Evolutionary conservation across 257 asterid species (phyloP).

Genomic region (Przewalskia tangutica): DNA sequence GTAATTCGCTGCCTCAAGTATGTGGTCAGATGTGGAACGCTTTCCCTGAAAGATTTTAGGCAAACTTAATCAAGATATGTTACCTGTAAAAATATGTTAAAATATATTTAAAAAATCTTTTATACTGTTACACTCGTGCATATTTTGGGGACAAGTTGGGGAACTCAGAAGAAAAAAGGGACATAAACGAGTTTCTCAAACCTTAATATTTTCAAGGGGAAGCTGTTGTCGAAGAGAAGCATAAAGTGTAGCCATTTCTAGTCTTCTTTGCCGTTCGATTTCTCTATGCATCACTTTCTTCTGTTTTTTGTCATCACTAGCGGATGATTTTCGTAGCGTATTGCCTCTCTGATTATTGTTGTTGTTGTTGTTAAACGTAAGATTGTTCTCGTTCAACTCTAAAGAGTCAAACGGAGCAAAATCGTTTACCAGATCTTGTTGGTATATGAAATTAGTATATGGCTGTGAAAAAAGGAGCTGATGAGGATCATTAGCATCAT

Average conservation of each 20-base stretch:
- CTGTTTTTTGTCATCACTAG: not conserved
- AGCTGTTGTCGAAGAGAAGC: slow-evolving; percentile 43
- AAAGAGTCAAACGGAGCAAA: not conserved
- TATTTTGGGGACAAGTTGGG: not conserved
- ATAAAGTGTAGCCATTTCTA: slow-evolving; percentile 46
- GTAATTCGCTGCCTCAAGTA: slow-evolving; percentile 29
- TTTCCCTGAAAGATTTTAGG: slow-evolving; percentile 26
- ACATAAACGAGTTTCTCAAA: not conserved
- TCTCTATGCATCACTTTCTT: slow-evolving; percentile 34
- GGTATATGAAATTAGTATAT: not conserved
- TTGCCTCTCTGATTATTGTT: not conserved
- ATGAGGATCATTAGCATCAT: not conserved
- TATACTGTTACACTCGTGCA: not conserved
- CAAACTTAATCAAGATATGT: not conserved
- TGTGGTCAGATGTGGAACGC: slow-evolving; percentile 36
- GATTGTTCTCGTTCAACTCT: not conserved
- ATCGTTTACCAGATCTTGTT: slow-evolving; percentile 1
- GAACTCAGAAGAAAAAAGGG: not conserved
- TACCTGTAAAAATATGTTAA: not conserved
- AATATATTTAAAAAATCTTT: not conserved
- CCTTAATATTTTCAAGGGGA: slow-evolving; percentile 49
- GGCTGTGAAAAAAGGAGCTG: not conserved
- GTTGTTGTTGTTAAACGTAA: not conserved
- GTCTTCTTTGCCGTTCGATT: slow-evolving; percentile 46
- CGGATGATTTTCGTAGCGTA: not conserved